These are phyloP conservation scores for Eucalyptus coolabah DNA, from an alignment of 345 rosid species.

Conservation along the genomic window DNA sequence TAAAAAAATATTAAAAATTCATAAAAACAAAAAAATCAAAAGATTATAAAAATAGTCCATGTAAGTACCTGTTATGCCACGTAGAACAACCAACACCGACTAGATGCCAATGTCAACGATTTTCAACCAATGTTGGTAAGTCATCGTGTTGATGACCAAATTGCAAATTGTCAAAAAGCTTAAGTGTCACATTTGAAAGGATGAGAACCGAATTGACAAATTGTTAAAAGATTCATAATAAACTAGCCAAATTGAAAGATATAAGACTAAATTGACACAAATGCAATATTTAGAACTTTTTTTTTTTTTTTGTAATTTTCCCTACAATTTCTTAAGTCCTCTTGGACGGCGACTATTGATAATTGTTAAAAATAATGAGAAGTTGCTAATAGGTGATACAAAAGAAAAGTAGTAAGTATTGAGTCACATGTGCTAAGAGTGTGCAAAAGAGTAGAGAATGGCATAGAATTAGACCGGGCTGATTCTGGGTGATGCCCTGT, in stretches of 20 bases:
- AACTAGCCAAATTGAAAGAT: no score
- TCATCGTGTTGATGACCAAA: not conserved
- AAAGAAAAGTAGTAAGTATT: not conserved
- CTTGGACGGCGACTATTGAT: not conserved
- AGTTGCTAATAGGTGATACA: not conserved
- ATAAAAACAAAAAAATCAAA: no score
- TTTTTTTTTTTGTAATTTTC: no score
- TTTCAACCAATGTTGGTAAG: not conserved
- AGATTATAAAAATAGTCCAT: not conserved
- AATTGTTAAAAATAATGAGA: not conserved
- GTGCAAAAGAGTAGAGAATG: no score
- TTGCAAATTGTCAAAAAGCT: not conserved
- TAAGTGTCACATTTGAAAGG: not conserved
- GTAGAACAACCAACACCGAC: no score
- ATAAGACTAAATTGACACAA: no score
- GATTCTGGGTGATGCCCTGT: no score
- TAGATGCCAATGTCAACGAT: no score
- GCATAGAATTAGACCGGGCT: no score
- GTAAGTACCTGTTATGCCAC: not conserved
- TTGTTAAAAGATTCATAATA: no score
- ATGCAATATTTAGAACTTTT: no score
- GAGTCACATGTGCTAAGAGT: not conserved
- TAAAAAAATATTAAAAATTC: no score
- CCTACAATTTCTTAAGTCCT: not conserved
- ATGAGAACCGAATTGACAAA: not conserved